Conservation (phyloP, 495 filamentous ascomycete genomes). For the Cenococcum geophilum region DNA sequence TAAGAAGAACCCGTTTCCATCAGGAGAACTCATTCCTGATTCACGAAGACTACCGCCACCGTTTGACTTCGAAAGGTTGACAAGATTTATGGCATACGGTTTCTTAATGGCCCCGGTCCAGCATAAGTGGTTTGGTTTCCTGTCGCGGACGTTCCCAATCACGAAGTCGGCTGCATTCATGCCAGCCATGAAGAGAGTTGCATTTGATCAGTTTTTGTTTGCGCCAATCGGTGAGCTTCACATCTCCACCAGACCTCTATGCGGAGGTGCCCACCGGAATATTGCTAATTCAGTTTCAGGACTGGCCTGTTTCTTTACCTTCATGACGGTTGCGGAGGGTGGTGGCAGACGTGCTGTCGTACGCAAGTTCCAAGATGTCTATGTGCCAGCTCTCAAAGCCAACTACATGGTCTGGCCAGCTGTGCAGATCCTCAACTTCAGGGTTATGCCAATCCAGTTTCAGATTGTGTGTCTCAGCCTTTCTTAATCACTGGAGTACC, state of each 20-base stretch:
- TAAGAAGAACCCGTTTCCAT: conserved; percentile 65
- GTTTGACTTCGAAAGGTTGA: conserved; percentile 92
- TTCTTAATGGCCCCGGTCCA: conserved; percentile 96
- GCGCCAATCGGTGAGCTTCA: conserved; percentile 71
- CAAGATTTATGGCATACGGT: conserved; percentile 91
- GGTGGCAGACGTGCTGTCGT: conserved; percentile 73
- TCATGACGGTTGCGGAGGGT: conserved; percentile 94
- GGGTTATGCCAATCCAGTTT: conserved; percentile 89
- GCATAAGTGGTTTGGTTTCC: conserved; percentile 90
- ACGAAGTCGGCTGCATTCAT: conserved; percentile 64
- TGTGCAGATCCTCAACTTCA: conserved; percentile 95
- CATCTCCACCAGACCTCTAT: neutral
- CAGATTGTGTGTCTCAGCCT: conserved; percentile 69
- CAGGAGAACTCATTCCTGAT: conserved; percentile 62
- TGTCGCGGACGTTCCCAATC: conserved; percentile 78
- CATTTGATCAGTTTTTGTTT: conserved; percentile 91
- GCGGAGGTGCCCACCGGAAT: conserved; percentile 7
- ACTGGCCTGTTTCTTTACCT: conserved; percentile 84
- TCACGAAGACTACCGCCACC: conserved; percentile 61
- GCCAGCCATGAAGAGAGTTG: conserved; percentile 84
- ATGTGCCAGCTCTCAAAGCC: conserved; percentile 87
- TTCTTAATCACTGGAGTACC: conserved; percentile 1
- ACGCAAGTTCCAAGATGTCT: conserved; percentile 88
- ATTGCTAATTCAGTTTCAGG: conserved; percentile 42
- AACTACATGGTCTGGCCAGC: conserved; percentile 95